Conservation (phyloP, 2,329 filamentous ascomycete species). For the Hymenoscyphus repandus region DNA sequence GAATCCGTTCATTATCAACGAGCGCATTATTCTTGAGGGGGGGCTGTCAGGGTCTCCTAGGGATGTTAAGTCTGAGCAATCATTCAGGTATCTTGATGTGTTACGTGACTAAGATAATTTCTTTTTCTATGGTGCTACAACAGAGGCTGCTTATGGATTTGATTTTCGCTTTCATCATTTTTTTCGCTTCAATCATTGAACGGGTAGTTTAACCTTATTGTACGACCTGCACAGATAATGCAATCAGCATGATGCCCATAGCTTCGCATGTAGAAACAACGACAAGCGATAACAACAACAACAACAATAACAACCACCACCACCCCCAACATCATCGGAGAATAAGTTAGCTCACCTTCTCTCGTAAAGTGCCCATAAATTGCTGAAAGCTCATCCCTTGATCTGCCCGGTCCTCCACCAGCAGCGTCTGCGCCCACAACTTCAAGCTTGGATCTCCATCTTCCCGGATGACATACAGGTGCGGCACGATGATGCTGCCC, state of each 20-base stretch:
- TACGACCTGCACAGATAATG: conserved; percentile 24
- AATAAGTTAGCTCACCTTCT: conserved; percentile 67
- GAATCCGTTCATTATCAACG: no score
- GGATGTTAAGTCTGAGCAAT: no score
- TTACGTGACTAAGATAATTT: neutral
- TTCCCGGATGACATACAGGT: conserved; percentile 89
- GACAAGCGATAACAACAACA: conserved; percentile 8
- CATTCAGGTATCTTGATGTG: no score
- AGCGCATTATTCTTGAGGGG: no score
- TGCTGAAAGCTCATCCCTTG: conserved; percentile 89
- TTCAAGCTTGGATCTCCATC: conserved; percentile 94
- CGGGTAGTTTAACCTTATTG: conserved; percentile 18
- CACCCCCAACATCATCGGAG: neutral
- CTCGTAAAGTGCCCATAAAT: conserved; percentile 85
- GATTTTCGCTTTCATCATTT: conserved; percentile 4
- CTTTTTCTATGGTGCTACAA: conserved; percentile 25
- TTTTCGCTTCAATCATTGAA: conserved; percentile 5
- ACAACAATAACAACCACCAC: neutral
- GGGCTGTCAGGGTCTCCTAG: no score
- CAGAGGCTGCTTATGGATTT: no score
- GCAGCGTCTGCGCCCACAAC: conserved; percentile 91
- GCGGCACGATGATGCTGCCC: conserved; percentile 87
- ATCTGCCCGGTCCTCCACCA: conserved; percentile 92
- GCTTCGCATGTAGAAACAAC: neutral
- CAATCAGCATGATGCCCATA: conserved; percentile 23